Base-by-base conservation (phyloP, 2,329 filamentous ascomycete species). In the Nothopassalora personata region DNA sequence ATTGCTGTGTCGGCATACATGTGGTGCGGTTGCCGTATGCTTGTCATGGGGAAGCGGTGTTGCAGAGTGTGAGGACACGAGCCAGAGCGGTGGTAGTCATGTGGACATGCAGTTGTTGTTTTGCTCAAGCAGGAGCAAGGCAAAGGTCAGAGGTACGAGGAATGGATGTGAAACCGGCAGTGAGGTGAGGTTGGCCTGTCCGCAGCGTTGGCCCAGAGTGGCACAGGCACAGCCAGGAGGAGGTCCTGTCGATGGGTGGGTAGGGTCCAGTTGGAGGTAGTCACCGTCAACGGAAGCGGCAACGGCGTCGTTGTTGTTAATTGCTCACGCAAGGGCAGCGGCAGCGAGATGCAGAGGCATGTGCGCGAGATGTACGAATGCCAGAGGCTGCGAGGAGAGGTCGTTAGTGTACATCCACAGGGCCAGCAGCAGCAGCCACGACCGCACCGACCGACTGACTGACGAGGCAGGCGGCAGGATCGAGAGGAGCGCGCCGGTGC, bases 181-280 rank as follows among this genome's bases (percentile, higher is more conserved):
- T 52, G 47, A 57, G 45, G 55, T 57, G 55, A 58, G 55, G 48
- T 57, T 45, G 55, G 47, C 46, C 47, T 53, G 54, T 56, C 54
- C 46, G 46, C 33, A 51, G 46, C 28, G 54, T 56, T 34, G 49
- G 49, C 49, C 49, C 49, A 34, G 49, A 51, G 54, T 50, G 54
- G 47, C 46, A 43, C 45, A 33, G 53, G 19, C 30, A 28, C 45
- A 85, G 83, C 0, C 80, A 48, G 55, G 27, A 27, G 8, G 48
- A 27, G 33, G 31, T 27, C 8, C 19, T 45, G 49, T 30, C 28
- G 30, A 34, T 72, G 81, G 79, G 15, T 81, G 80, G 57, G 82
- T 82, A n/a, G 86, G 8, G 79, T 11, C 46, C 49, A 19, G 81
- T 82, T 43, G 86, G 76, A 72, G 86, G 86, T 80, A 55, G 45